Base-by-base conservation (phyloP, 31 red algal genomes). In the Porphyra umbilicalis region DNA sequence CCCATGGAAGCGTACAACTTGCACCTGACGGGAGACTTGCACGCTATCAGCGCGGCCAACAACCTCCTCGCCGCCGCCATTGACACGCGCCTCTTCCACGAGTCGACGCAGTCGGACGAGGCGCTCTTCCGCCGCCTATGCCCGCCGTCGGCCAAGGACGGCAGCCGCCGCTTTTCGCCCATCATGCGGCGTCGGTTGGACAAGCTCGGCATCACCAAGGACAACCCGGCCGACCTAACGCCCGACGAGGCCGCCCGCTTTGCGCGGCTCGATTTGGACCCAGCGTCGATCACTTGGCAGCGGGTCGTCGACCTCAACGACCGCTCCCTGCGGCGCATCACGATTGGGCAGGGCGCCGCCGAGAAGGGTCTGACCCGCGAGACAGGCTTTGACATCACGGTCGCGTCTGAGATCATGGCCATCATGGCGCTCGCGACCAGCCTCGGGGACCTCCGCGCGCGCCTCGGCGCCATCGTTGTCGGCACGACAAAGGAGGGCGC, bases 1-100 rank as follows among this genome's bases (percentile, higher is more conserved):
- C 97, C 97, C 76, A 99, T 99, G 97, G 93, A 99, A 75, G 97
- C 96, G 38, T 96, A 96, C 88, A 99, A 99, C 77, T 79, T 99
- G 34, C 97, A 99, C 42, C 74, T 96, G 33, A 99, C 93, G 10
- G 97, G 97, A 35, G 97, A 99, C 80, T 85, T 99, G 77, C 94
- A 95, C 46, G 97, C 97, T 13, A 96, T 99, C 75, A 92, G 84
- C 31, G 91, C 90, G 9, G 97, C 97, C 37, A 95, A 94, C 79
- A 99, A 99, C 75, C 80, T 99, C 71, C 82, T 99, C 10, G 90
- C 94, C 14, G 97, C 97, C n/a, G 93, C 94, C 15, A 91, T 99
- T n/a, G 97, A 99, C 33, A 91, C 95, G 20, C 89, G 95, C 67
- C 89, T 98, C 77, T 92, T 95, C 76, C 95, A 98, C 86, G 95